phyloP scores from a whole-genome alignment of 306 rosid genomes.

The Vicia faba region DNA sequence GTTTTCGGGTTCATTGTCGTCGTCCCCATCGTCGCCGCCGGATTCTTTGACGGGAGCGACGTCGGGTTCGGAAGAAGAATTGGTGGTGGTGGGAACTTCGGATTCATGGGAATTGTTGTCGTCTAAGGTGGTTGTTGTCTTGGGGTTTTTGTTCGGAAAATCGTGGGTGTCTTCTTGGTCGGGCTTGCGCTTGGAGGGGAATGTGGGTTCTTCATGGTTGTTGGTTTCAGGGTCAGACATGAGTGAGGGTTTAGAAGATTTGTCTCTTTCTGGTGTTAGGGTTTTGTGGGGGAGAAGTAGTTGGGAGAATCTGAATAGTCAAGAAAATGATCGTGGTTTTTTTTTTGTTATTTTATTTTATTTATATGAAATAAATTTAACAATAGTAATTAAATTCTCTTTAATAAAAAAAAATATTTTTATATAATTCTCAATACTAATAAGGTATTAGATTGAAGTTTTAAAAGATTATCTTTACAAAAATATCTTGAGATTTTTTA shows the following conservation, averaged over 20 bases:
- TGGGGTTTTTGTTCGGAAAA: conserved; percentile 52
- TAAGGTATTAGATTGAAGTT: no score
- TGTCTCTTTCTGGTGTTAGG: conserved; percentile 11
- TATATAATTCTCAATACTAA: no score
- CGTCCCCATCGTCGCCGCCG: conserved; percentile 19
- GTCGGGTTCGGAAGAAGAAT: conserved; percentile 41
- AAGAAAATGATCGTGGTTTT: background rate
- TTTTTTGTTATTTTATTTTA: background rate
- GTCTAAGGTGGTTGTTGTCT: conserved; percentile 42
- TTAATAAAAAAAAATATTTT: no score
- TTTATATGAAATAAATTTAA: background rate
- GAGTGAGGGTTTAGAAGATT: conserved; percentile 2
- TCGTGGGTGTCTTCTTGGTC: conserved; percentile 44
- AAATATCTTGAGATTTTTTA: no score
- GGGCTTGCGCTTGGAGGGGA: conserved; percentile 63
- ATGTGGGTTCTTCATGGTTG: conserved; percentile 53
- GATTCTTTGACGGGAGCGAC: conserved; percentile 25
- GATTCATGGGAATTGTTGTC: conserved; percentile 29
- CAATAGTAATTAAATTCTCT: no score
- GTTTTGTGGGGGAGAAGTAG: conserved; percentile 17
- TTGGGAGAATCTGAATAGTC: background rate
- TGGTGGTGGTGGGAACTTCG: conserved; percentile 8
- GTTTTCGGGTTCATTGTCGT: conserved; percentile 27
- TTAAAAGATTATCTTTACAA: no score
- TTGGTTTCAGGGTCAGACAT: conserved; percentile 75